Base-by-base conservation (phyloP, 2,329 filamentous ascomycete genomes). In the Cercospora berteroae region DNA sequence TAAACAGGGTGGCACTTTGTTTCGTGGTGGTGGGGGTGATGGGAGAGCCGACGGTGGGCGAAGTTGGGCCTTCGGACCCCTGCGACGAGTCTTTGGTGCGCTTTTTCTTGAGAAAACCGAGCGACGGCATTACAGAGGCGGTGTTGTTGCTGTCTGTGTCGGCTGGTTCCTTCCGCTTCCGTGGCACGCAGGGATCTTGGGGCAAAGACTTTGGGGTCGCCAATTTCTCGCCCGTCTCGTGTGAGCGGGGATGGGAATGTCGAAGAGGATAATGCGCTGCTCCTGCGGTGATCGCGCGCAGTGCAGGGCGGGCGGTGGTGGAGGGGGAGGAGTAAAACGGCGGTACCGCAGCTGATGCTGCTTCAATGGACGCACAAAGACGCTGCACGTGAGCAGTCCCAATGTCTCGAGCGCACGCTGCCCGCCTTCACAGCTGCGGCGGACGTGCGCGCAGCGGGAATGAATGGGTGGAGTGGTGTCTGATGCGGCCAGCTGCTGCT, bases 41-140 rank as follows among this genome's bases (percentile, higher is more conserved):
- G 18, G 76, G 74, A 63, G 75, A 74, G 67, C 65, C 69, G 56
- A 70, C 71, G 73, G 85, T 85, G 76, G 88, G 85, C 77, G 89
- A 88, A 74, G 86, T 86, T 79, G 92, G 89, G 79, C 80, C 80
- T 89, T 71, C 68, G 79, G 80, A 81, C 71, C 84, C 82, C 74
- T 82, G 80, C 66, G 74, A 69, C 76, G 89, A 91, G 84, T 97
- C 93, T 88, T 93, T 96, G 83, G 93, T 96, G 88, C 93, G 90
- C 87, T 96, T 97, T 88, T 97, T 98, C 88, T 97, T 97, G 80
- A 98, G 88, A 79, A 97, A 93, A 81, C 93, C 93, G 85, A 97
- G 88, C 81, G 88, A 92, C 89, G 94, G 95, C 95, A 99, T 98
- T 81, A 76, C 70, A 72, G 64, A 64, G 61, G 50, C 61, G 61